These are phyloP conservation scores for Cryptosporidium viatorum DNA, from an alignment of 169 alveolate species.

Conservation along the genomic window DNA sequence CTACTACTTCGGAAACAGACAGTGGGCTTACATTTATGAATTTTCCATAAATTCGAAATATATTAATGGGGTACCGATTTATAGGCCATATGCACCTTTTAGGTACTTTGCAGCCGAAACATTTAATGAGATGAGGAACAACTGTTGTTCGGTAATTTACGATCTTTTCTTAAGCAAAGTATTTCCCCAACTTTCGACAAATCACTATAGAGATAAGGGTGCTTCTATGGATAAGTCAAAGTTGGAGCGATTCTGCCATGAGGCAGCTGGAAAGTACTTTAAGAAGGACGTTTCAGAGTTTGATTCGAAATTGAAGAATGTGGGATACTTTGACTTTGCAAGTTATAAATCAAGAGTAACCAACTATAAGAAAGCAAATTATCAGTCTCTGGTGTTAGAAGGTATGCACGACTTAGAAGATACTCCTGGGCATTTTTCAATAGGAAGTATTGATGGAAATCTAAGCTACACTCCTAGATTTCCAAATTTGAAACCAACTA, in stretches of 20 bases:
- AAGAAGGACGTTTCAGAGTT: constrained; percentile 2
- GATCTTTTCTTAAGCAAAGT: constrained; percentile 55
- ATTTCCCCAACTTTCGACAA: constrained; percentile 47
- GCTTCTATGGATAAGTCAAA: constrained; percentile 21
- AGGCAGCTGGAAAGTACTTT: constrained; percentile 45
- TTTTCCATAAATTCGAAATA: not conserved
- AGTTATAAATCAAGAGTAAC: constrained; percentile 44
- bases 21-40: constrained; percentile 38
- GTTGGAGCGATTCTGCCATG: constrained; percentile 50
- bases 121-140: constrained; percentile 52
- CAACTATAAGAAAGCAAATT: constrained; percentile 39
- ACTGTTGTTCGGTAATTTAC: constrained; percentile 66
- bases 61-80: constrained; percentile 22
- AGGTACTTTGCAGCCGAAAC: constrained; percentile 74
- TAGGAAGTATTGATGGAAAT: constrained; percentile 51
- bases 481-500: constrained; percentile 52
- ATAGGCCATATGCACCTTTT: constrained; percentile 67
- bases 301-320: not conserved
- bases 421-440: constrained; percentile 53
- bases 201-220: constrained; percentile 3
- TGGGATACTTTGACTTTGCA: constrained; percentile 53
- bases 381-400: constrained; percentile 18
- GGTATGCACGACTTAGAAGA: constrained; percentile 52
- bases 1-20: constrained; percentile 63
- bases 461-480: constrained; percentile 57